Conservation (phyloP, 257 asterid species). For the Rauvolfia tetraphylla region DNA sequence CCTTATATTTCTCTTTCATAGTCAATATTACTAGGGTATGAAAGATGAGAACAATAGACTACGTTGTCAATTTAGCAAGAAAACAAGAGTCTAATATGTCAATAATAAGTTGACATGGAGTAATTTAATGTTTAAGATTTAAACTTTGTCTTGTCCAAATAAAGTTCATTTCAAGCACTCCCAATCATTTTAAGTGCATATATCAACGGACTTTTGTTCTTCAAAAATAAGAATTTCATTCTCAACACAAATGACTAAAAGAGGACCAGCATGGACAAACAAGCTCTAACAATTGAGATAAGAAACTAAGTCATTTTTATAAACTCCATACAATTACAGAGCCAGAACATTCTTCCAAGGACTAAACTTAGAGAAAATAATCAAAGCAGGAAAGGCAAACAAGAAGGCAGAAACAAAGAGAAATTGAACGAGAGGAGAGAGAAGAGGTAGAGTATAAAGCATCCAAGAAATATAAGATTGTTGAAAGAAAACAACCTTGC, state of each 20-base stretch:
- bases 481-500: not conserved
- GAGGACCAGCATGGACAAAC: not conserved
- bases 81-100: not conserved
- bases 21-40: not conserved
- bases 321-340: not conserved
- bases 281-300: too few relatives aligned
- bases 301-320: not conserved
- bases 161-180: not conserved
- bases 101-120: not conserved
- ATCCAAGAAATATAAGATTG: slow-evolving; percentile 8
- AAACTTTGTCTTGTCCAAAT: not conserved
- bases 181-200: not conserved
- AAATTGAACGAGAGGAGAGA: not conserved
- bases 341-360: not conserved
- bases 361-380: not conserved
- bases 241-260: not conserved
- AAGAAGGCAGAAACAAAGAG: not conserved
- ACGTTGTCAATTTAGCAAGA: not conserved
- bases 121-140: not conserved
- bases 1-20: not conserved
- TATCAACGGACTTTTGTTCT: not conserved
- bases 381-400: not conserved
- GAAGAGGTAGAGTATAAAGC: not conserved
- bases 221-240: not conserved
- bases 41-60: not conserved